Conservation (phyloP, 108 stramenopile species). For the Cyclostephanos invisitatus region DNA sequence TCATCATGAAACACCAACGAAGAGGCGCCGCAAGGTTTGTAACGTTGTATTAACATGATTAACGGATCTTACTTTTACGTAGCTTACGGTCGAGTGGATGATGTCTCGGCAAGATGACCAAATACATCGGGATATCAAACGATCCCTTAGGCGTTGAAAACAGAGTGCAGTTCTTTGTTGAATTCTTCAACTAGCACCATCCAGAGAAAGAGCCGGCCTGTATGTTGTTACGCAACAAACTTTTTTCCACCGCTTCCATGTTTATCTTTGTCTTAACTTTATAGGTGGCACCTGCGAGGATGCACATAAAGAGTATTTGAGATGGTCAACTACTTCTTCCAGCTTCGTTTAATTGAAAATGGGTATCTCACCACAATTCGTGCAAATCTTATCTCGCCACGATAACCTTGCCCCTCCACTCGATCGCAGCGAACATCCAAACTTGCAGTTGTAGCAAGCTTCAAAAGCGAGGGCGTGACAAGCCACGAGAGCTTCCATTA, state of each 20-base stretch:
- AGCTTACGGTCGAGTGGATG: neutral
- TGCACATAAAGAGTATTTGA: neutral
- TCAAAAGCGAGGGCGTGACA: conserved; percentile 2
- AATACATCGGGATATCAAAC: neutral
- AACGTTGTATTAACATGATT: neutral
- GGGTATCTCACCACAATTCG: neutral
- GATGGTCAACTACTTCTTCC: neutral
- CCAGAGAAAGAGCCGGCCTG: conserved; percentile 6
- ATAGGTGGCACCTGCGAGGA: neutral
- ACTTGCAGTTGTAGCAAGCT: conserved; percentile 18
- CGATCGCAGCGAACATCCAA: conserved; percentile 2
- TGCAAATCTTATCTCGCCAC: conserved; percentile 11
- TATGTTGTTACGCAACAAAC: conserved; percentile 1
- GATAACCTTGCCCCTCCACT: conserved; percentile 9
- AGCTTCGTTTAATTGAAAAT: neutral
- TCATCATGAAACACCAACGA: neutral
- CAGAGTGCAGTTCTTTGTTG: neutral
- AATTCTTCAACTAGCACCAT: conserved; percentile 3
- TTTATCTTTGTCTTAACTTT: conserved; percentile 18
- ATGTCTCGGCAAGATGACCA: conserved; percentile 10
- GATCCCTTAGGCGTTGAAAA: too few relatives aligned
- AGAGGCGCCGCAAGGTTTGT: neutral
- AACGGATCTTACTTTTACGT: neutral
- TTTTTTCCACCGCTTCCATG: conserved; percentile 11
- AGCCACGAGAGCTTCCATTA: neutral